Base-by-base conservation (phyloP, 2,329 filamentous ascomycete species). In the Chrysoporthe deuterocubensis region DNA sequence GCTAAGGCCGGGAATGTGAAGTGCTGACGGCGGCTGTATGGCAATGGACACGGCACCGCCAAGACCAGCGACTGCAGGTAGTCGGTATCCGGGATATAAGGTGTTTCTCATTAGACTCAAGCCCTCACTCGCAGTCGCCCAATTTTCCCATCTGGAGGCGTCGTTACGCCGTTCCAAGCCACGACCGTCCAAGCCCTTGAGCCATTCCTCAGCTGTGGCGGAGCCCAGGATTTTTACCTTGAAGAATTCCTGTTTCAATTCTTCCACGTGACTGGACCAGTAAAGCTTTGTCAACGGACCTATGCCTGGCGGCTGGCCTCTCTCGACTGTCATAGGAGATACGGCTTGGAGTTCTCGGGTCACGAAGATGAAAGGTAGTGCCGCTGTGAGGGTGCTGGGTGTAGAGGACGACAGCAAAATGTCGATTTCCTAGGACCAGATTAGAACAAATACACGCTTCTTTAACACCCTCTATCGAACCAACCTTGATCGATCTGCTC, bases 201-300 rank as follows among this genome's bases (percentile, higher is more conserved):
- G 82, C 92, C 92, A 96, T 76, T 94, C 92, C 72, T 93, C 90
- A 4, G 86, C 85, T 13, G 90, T 87, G 54, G 89, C 89, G 57
- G 84, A 73, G n/a, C 92, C 91, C 72, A 92, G 84, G n/a, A 81
- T 78, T 72, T 87, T 87, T 65, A 89, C 91, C 5, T 87, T 81
- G 56, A 86, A 80, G 71, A 92, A 88, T 73, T 92, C 88, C 43
- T 80, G 75, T 67, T 85, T 85, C 71, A 94, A 84, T 8, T 83
- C 82, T 37, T 89, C 83, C 46, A 93, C 83, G 67, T 94, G 87
- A 37, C 81, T 75, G 58, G 84, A 84, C 76, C 85, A 89, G 74
- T 90, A 94, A 61, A 89, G 81, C 75, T 94, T 95, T 13, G 83
- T 85, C 26, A 92, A 80, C 44, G 85, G 81, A 14, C 85, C 73